These are phyloP conservation scores for Aspergillus neotritici DNA, from an alignment of 2,329 filamentous ascomycete genomes.

Conservation along the genomic window DNA sequence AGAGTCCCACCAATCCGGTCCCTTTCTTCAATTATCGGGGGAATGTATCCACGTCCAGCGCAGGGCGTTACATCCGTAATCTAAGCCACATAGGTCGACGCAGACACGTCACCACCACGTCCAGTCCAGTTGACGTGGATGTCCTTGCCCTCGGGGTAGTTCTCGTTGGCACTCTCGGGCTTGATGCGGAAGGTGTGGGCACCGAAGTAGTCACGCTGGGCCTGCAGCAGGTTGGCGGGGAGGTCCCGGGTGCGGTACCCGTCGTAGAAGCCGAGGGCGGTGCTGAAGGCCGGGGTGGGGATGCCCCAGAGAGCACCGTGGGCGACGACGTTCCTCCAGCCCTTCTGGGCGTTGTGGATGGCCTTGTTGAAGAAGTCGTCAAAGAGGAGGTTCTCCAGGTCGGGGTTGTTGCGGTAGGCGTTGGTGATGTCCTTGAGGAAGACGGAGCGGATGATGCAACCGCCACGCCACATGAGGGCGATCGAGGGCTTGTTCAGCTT, in stretches of 20 bases:
- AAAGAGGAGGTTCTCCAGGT: constrained; percentile 97
- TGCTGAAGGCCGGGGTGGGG: constrained; percentile 92
- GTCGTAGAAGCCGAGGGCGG: constrained; percentile 96
- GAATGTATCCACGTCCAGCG: constrained; percentile 23
- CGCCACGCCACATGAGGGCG: constrained; percentile 99
- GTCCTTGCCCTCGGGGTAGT: constrained; percentile 79
- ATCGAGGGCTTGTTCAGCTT: constrained; percentile 99
- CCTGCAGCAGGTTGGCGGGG: constrained; percentile 96
- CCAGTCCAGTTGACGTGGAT: constrained; percentile 99
- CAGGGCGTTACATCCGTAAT: constrained; percentile 17
- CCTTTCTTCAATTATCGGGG: constrained; percentile 11
- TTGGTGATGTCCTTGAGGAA: constrained; percentile 99
- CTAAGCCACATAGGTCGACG: constrained; percentile 97
- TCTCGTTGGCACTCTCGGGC: constrained; percentile 68
- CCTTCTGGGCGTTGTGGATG: constrained; percentile 90
- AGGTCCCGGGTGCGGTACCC: constrained; percentile 96
- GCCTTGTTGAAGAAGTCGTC: constrained; percentile 99
- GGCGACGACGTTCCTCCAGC: constrained; percentile 86
- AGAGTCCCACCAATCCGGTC: not conserved
- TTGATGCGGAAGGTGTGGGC: constrained; percentile 86
- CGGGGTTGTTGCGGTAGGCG: constrained; percentile 88
- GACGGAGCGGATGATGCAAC: constrained; percentile 99
- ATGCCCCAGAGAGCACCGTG: constrained; percentile 93
- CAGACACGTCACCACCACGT: constrained; percentile 92
- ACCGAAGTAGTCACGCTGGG: constrained; percentile 99